Conservation (phyloP, 2,329 filamentous ascomycete genomes). For the Westerdykella ornata region DNA sequence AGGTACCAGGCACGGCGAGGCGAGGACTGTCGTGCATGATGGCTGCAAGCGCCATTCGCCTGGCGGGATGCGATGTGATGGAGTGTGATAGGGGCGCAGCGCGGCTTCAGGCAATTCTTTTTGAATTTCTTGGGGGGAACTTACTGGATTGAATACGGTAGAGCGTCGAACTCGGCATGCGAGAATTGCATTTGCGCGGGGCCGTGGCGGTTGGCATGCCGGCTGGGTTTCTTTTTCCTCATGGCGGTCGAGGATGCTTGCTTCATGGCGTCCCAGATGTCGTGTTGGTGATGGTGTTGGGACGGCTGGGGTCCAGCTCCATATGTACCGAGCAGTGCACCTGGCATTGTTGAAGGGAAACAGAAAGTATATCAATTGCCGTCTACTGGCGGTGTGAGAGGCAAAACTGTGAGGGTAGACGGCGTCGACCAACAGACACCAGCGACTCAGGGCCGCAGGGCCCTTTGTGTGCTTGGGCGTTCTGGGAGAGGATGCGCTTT, state of each 20-base stretch:
- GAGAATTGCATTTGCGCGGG: constrained; percentile 18
- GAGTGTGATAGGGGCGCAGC: constrained; percentile 12
- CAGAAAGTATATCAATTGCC: too few species aligned
- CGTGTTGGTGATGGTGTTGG: not conserved
- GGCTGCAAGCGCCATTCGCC: constrained; percentile 14
- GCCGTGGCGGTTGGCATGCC: constrained; percentile 9
- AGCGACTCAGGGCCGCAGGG: too few species aligned
- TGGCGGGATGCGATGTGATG: constrained; percentile 9
- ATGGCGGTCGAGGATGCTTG: too few species aligned
- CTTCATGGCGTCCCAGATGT: not conserved
- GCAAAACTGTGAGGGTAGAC: too few species aligned
- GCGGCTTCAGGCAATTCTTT: too few species aligned
- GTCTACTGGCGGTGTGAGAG: too few species aligned
- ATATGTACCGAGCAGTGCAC: not conserved
- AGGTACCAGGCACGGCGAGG: constrained; percentile 25
- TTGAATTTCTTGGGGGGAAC: constrained; percentile 17
- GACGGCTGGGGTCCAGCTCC: not conserved
- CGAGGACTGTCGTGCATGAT: constrained; percentile 20
- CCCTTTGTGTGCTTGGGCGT: too few species aligned
- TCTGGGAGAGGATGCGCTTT: too few species aligned
- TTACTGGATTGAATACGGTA: constrained; percentile 42
- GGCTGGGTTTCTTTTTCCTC: constrained; percentile 14
- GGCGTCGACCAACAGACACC: too few species aligned
- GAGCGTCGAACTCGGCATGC: constrained; percentile 38
- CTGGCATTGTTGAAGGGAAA: too few species aligned